Percentiles rank a stretch among this genome's conserved stretches.
Conservation (phyloP, 139 green algal genomes). For the Monoraphidium neglectum region DNA sequence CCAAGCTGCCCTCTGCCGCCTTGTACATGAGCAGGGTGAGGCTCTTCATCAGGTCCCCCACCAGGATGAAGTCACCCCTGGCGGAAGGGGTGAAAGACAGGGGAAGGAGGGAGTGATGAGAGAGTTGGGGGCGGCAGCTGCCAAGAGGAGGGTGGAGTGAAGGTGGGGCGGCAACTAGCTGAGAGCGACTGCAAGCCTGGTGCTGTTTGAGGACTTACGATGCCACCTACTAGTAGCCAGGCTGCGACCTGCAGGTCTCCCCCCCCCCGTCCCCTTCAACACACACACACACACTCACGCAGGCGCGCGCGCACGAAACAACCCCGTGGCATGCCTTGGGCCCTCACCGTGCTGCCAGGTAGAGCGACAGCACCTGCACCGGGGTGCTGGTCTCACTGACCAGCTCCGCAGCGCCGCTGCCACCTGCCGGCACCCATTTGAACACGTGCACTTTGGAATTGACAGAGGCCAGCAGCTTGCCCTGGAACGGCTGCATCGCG, state of each 20-base stretch:
- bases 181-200: too few relatives aligned
- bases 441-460: constrained; percentile 94
- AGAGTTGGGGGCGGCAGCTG: too few relatives aligned
- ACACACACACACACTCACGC: not conserved
- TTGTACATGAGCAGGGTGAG: constrained; percentile 87
- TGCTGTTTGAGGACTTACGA: too few relatives aligned
- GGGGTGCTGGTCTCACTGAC: constrained; percentile 66
- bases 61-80: constrained; percentile 88
- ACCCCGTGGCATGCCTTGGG: too few relatives aligned
- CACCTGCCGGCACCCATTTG: constrained; percentile 44
- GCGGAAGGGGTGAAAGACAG: too few relatives aligned
- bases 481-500: constrained; percentile 57
- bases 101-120: too few relatives aligned
- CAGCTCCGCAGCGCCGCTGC: constrained; percentile 58
- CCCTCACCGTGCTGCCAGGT: constrained; percentile 60
- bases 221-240: too few relatives aligned
- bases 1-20: constrained; percentile 69
- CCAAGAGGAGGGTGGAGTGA: too few relatives aligned
- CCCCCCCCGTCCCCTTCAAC: too few relatives aligned
- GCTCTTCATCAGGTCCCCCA: constrained; percentile 97
- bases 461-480: constrained; percentile 83
- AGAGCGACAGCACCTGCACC: constrained; percentile 84
- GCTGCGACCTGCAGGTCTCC: too few relatives aligned
- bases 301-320: too few relatives aligned
- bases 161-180: too few relatives aligned